phyloP scores from a whole-genome alignment of 2,329 filamentous ascomycete species.

The Botrytis paeoniae region DNA sequence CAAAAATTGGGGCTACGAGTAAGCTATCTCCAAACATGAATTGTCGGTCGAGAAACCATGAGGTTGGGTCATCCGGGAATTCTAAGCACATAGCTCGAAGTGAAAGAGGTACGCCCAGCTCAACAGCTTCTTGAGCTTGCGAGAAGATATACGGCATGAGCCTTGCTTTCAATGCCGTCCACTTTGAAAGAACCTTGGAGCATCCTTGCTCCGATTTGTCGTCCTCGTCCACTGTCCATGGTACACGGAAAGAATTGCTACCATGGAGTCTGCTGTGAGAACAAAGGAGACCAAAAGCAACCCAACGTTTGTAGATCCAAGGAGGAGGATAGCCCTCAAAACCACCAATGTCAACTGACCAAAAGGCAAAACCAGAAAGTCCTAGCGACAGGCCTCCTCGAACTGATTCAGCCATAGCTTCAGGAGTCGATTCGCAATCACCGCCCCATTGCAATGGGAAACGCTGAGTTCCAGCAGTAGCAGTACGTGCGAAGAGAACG shows the following conservation, averaged over 20 bases:
- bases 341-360: conserved; percentile 61
- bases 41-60: conserved; percentile 56
- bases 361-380: conserved; percentile 57
- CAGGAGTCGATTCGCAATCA: conserved; percentile 60
- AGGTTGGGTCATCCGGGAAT: conserved; percentile 57
- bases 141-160: conserved; percentile 58
- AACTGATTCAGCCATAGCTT: conserved; percentile 60
- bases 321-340: conserved; percentile 58
- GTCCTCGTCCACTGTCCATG: conserved; percentile 59
- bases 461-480: conserved; percentile 56
- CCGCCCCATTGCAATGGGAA: conserved; percentile 61
- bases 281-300: conserved; percentile 60
- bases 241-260: conserved; percentile 58
- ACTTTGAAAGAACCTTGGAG: conserved; percentile 49
- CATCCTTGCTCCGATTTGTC: conserved; percentile 47
- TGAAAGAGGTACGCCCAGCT: conserved; percentile 50
- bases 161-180: conserved; percentile 47
- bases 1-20: conserved; percentile 57
- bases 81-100: conserved; percentile 58
- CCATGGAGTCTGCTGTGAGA: conserved; percentile 59
- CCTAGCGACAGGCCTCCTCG: conserved; percentile 56
- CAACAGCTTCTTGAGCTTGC: conserved; percentile 49
- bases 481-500: conserved; percentile 57
- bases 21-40: conserved; percentile 60
- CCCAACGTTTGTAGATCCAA: conserved; percentile 62